Evolutionary conservation across 2,329 filamentous ascomycete species (phyloP).

Genomic region (Penicillium glabrum): DNA sequence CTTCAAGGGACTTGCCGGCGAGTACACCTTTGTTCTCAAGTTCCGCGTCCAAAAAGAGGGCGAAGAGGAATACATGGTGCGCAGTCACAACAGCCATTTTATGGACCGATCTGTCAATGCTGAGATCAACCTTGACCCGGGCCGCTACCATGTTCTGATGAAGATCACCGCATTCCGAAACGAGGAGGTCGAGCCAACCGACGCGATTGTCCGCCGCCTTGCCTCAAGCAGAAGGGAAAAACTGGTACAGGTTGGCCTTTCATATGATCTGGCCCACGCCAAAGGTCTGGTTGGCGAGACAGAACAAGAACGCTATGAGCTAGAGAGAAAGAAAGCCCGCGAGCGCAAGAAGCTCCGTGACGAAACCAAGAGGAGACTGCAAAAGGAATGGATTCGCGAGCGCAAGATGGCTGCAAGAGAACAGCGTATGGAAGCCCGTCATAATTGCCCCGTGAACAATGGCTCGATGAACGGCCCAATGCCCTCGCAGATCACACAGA

Average conservation of each 20-base stretch:
- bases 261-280: conserved; percentile 48
- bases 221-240: conserved; percentile 69
- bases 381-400: conserved; percentile 42
- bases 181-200: conserved; percentile 53
- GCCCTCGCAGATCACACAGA: conserved; percentile 19
- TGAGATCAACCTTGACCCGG: conserved; percentile 71
- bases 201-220: conserved; percentile 66
- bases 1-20: conserved; percentile 57
- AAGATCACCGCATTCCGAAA: conserved; percentile 69
- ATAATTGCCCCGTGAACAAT: conserved; percentile 14
- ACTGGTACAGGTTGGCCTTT: conserved; percentile 53
- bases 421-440: conserved; percentile 31
- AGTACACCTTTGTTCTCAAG: conserved; percentile 58
- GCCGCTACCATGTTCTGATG: conserved; percentile 72
- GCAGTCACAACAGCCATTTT: conserved; percentile 55
- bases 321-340: conserved; percentile 32
- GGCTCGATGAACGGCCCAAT: conserved; percentile 2
- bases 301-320: conserved; percentile 33
- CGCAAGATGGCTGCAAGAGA: conserved; percentile 36
- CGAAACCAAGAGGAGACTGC: conserved; percentile 40
- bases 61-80: conserved; percentile 61
- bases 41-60: conserved; percentile 61
- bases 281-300: conserved; percentile 45
- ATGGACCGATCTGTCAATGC: conserved; percentile 76
- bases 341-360: conserved; percentile 39